Evolutionary conservation across 1,139 yeast species (phyloP), one percentile per base, ranked within the genome.

Genomic region (Candida frijolesensis): DNA sequence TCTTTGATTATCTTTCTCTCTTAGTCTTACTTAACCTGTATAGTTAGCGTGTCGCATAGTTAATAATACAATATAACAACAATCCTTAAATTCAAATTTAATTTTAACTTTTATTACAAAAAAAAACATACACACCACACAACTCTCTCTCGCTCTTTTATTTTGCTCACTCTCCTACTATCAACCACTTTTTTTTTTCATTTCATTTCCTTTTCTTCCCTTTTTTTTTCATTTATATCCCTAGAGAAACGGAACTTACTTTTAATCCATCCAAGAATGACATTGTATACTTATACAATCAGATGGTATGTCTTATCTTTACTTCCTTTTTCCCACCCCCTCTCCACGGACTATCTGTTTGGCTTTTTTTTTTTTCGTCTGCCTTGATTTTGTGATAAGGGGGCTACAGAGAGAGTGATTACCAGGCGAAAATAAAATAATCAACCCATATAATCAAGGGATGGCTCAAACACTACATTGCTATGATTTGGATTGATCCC

Each of bases 261-360:
- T 44, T 37, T 9, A 22, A 35, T 44, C 38, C 38, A 25, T 33
- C 34, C 19, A 25, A 41, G 29, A 49, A 40, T 50, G 55, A 50
- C 55, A 45, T 51, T 50, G 49, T 60, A 58, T 53, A 51, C 57
- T 34, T 60, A 55, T 52, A 56, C 57, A 34, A 53, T 60, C 27
- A 54, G 51, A 51, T 60, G 63, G 63, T 60, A 55, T 46, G 64
- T 61, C 42, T 12, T 4, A 30, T 19, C 22, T n/a, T n/a, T n/a
- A n/a, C 19, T 19, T 15, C 37, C 12, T 8, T 30, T 12, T 30
- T 8, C 2, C 11, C 16, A 33, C 14, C 35, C 35, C 5, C 14
- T 15, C 15, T 9, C n/a, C 30, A 25, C 44, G n/a, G 19, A 42
- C 18, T 22, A 7, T 34, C 15, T 14, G 4, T 19, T 11, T 14